These are phyloP conservation scores for Mallotus repandus DNA, from an alignment of 441 rosid species.

Conservation along the genomic window DNA sequence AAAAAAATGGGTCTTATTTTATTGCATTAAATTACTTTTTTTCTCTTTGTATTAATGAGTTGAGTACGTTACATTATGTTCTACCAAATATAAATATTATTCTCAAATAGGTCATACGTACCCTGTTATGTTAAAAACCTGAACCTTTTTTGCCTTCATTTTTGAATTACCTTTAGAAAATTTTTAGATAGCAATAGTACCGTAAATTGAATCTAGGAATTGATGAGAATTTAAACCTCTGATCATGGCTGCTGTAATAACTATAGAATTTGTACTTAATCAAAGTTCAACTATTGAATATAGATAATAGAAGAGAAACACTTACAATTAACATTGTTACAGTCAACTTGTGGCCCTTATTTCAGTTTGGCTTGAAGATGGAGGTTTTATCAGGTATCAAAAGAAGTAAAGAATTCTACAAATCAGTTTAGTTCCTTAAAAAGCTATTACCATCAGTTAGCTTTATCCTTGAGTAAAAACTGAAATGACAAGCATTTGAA, in stretches of 20 bases:
- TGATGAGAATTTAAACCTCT: background rate
- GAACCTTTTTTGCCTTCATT: background rate
- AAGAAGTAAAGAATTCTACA: background rate
- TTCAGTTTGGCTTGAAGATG: background rate
- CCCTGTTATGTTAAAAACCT: background rate
- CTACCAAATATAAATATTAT: no score
- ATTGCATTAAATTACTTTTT: no score
- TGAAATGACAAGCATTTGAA: background rate
- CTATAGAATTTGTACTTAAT: background rate
- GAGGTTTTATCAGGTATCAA: no score
- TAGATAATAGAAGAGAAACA: background rate
- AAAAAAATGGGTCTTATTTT: no score
- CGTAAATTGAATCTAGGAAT: background rate
- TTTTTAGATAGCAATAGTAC: background rate
- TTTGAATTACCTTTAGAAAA: background rate
- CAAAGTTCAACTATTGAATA: background rate
- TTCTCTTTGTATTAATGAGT: no score
- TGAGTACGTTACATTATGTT: no score
- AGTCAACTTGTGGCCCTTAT: background rate
- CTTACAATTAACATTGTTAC: background rate
- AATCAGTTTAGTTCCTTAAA: background rate
- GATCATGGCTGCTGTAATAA: constrained; percentile 3
- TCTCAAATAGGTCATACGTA: background rate
- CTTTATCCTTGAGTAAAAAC: background rate
- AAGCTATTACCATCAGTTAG: background rate